Percentiles rank a stretch among this genome's conserved stretches.
phyloP scores from a whole-genome alignment of 129 eudicot species.

The Daucus carota region DNA sequence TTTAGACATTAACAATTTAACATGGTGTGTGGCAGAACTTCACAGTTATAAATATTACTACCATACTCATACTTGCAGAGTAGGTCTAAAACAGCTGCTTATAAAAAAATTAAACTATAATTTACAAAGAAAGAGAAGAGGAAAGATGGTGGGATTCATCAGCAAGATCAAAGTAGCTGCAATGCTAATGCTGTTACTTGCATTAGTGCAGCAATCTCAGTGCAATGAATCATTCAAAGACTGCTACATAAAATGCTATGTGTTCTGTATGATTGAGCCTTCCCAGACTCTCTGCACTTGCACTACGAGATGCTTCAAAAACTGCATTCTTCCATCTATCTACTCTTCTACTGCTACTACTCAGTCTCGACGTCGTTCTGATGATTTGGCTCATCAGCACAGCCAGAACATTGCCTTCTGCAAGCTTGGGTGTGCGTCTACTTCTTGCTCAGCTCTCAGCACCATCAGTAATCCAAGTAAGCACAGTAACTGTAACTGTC shows the following conservation, averaged over 20 bases:
- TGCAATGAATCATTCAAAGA: conserved; percentile 38
- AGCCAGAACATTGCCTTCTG: conserved; percentile 36
- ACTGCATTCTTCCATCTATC: conserved; percentile 33
- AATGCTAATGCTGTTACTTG: neutral
- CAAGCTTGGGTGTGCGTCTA: conserved; percentile 76
- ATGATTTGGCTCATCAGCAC: conserved; percentile 17
- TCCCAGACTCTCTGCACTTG: conserved; percentile 60
- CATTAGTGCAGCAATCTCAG: neutral
- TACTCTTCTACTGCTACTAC: conserved; percentile 11
- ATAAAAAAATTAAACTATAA: neutral
- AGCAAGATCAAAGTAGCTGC: neutral
- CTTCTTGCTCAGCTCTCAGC: conserved; percentile 60
- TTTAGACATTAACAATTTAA: neutral
- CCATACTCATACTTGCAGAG: neutral
- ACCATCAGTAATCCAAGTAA: conserved; percentile 50
- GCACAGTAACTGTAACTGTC: neutral
- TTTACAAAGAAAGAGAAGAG: neutral
- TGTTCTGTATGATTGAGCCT: conserved; percentile 56
- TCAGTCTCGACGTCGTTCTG: neutral
- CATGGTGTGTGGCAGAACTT: neutral
- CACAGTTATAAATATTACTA: neutral
- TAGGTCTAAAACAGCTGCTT: neutral
- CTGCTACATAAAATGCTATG: conserved; percentile 65
- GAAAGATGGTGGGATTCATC: neutral
- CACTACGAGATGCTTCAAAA: conserved; percentile 56